These are phyloP conservation scores for Colletotrichum sp. DNA, from an alignment of 2,329 filamentous ascomycete species.

Conservation along the genomic window DNA sequence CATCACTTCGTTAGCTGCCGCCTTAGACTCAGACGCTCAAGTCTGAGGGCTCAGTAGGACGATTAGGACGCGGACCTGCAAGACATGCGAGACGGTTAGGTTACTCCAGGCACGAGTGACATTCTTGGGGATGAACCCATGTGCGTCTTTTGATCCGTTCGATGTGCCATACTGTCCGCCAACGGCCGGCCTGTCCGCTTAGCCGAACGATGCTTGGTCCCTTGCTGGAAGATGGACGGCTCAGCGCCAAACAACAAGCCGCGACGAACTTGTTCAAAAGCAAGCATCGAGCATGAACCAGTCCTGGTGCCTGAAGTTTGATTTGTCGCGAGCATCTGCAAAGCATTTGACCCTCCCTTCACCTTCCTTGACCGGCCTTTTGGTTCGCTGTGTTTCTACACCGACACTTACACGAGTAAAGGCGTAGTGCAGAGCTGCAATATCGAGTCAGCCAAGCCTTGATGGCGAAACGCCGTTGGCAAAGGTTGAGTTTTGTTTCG, in stretches of 20 bases:
- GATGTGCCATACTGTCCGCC: neutral
- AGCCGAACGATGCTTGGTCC: neutral
- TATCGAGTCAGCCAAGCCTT: conserved; percentile 8
- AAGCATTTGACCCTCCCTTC: neutral
- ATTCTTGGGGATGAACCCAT: neutral
- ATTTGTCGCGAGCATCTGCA: neutral
- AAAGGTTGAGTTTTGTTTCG: neutral
- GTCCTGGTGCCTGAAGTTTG: neutral
- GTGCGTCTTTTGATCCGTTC: neutral
- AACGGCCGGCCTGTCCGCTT: neutral
- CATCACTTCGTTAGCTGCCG: conserved; percentile 16
- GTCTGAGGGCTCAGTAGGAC: neutral
- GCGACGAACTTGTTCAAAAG: neutral
- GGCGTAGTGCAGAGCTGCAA: neutral
- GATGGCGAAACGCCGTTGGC: neutral
- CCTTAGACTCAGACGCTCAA: neutral
- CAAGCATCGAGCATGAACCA: neutral
- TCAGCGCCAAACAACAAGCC: neutral
- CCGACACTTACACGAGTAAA: conserved; percentile 12
- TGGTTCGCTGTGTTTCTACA: neutral
- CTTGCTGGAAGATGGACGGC: neutral
- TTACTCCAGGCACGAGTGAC: neutral
- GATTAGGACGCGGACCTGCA: neutral
- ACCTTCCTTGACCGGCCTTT: neutral
- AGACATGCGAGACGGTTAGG: neutral